Percentiles rank a stretch among this genome's conserved stretches.
These are phyloP conservation scores for Hyphopichia khmerensis DNA, from an alignment of 1,139 yeast species.

Conservation along the genomic window DNA sequence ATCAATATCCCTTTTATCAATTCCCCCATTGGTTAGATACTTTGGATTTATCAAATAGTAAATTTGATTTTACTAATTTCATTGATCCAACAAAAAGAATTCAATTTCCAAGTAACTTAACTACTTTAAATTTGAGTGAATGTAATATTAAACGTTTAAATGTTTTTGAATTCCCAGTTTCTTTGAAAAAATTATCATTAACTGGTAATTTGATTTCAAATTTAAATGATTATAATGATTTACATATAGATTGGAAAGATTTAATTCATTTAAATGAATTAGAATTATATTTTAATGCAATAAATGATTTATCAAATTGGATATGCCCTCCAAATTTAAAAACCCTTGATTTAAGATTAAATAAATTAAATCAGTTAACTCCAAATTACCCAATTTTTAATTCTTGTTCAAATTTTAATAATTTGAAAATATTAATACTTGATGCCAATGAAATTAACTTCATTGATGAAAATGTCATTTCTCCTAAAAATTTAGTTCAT, in stretches of 20 bases:
- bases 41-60: constrained; percentile 17
- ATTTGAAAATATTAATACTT: constrained; percentile 7
- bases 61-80: constrained; percentile 7
- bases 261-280: constrained; percentile 22
- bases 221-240: constrained; percentile 14
- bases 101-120: constrained; percentile 7
- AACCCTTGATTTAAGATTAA: constrained; percentile 22
- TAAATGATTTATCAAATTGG: constrained; percentile 22
- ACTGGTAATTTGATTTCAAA: constrained; percentile 20
- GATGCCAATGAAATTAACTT: constrained; percentile 15
- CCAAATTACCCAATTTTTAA: constrained; percentile 11
- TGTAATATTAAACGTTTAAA: constrained; percentile 20
- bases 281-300: constrained; percentile 22
- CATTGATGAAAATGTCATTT: constrained; percentile 13
- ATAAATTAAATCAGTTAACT: constrained; percentile 12
- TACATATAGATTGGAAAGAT: constrained; percentile 20
- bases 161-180: constrained; percentile 25
- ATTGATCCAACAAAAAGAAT: constrained; percentile 5
- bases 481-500: constrained; percentile 15
- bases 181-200: constrained; percentile 21
- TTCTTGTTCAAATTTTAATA: neutral
- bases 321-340: constrained; percentile 21
- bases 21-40: constrained; percentile 25
- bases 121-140: constrained; percentile 12
- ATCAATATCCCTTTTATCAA: constrained; percentile 7